Conservation (phyloP, 441 rosid species). For the Populus hybrid region DNA sequence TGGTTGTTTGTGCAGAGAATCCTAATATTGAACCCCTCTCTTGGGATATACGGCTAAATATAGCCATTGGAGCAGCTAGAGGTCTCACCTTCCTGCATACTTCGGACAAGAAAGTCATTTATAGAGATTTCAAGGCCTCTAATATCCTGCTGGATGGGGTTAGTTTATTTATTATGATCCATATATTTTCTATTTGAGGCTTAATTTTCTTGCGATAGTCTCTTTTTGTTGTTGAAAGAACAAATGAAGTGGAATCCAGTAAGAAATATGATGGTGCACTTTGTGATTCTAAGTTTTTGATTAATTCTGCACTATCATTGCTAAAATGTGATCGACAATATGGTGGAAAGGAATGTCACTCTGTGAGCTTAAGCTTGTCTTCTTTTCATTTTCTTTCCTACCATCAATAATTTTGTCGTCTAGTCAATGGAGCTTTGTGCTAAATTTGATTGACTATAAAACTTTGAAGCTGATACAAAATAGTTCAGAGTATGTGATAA, state of each 20-base stretch:
- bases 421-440: not conserved
- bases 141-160: constrained; percentile 87
- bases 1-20: constrained; percentile 32
- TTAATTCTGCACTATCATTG: not conserved
- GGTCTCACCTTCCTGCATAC: constrained; percentile 77
- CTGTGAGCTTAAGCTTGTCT: not conserved
- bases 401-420: not conserved
- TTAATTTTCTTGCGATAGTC: not conserved
- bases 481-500: not conserved
- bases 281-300: not conserved
- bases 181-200: not conserved
- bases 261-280: not conserved
- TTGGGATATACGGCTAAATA: constrained; percentile 42
- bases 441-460: not conserved
- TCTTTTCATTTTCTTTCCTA: not conserved
- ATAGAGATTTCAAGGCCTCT: constrained; percentile 88
- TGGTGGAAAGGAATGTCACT: not conserved
- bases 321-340: not conserved
- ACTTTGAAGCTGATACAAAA: not conserved
- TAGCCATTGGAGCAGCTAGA: constrained; percentile 80
- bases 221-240: not conserved
- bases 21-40: constrained; percentile 48
- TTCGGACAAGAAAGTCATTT: constrained; percentile 75
- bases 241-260: not conserved
- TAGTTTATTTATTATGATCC: constrained; percentile 14